Evolutionary conservation across 2,329 filamentous ascomycete species (phyloP).

Genomic region (Curvularia spicifera): DNA sequence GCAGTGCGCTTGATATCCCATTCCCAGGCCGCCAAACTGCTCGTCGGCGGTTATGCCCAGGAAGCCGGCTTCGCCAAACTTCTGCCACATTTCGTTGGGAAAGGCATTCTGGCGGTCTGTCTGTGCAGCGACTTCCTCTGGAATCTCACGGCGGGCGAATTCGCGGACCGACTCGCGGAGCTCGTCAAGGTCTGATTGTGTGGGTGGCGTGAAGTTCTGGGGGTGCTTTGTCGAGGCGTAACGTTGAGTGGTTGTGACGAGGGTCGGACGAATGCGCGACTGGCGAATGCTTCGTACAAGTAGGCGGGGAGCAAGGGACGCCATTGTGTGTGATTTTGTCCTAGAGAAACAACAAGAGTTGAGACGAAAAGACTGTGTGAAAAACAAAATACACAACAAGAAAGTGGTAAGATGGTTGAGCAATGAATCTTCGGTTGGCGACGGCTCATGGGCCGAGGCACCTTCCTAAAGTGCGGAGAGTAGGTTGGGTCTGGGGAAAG

Average conservation of each 20-base stretch:
- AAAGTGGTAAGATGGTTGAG: conserved; percentile 15
- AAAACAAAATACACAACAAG: neutral
- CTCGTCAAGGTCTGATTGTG: conserved; percentile 76
- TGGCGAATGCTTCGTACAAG: conserved; percentile 51
- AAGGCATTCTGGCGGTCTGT: conserved; percentile 91
- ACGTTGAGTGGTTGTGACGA: conserved; percentile 34
- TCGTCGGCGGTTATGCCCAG: conserved; percentile 94
- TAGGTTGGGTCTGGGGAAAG: conserved; percentile 31
- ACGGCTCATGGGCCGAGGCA: conserved; percentile 37
- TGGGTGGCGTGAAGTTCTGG: conserved; percentile 70
- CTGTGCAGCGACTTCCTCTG: conserved; percentile 77
- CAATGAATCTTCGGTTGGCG: conserved; percentile 24
- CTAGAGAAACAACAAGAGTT: neutral
- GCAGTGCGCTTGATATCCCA: conserved; percentile 97
- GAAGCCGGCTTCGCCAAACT: conserved; percentile 88
- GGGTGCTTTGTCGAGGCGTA: conserved; percentile 73
- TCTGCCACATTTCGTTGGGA: conserved; percentile 89
- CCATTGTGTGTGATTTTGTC: conserved; percentile 34
- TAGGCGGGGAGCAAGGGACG: conserved; percentile 42
- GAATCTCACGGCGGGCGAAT: conserved; percentile 84
- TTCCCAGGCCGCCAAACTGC: conserved; percentile 83
- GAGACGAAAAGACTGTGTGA: neutral
- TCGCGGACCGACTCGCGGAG: conserved; percentile 85
- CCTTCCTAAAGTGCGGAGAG: conserved; percentile 25
- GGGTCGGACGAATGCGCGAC: conserved; percentile 25